Percentiles rank a stretch among this genome's conserved stretches.
phyloP scores from a whole-genome alignment of 371 early-diverging fungal genomes.

The Coemansia sp. region DNA sequence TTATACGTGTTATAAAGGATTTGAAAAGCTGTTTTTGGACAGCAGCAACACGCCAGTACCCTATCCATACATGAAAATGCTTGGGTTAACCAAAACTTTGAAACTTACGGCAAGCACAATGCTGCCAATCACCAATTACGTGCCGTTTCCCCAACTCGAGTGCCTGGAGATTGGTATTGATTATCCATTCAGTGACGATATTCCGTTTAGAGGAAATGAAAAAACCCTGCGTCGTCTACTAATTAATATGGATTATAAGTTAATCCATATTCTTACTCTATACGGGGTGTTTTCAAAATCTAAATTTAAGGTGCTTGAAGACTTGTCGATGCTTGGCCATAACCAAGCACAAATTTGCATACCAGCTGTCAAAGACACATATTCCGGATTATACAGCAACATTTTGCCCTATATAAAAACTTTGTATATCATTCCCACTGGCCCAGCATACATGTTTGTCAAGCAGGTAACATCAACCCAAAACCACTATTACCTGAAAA shows the following conservation, averaged over 20 bases:
- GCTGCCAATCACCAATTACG: background rate
- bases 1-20: background rate
- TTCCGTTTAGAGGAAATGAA: conserved; percentile 4
- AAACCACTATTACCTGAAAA: background rate
- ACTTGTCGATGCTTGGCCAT: background rate
- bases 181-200: conserved; percentile 2
- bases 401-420: background rate
- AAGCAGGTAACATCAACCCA: background rate
- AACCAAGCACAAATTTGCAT: background rate
- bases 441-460: background rate
- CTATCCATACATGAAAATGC: background rate
- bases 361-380: background rate
- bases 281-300: background rate
- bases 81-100: background rate
- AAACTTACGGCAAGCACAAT: background rate
- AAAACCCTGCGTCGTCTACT: background rate
- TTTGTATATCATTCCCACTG: background rate
- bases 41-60: background rate
- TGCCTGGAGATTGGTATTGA: background rate
- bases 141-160: conserved; percentile 2
- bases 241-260: background rate
- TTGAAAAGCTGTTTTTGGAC: background rate
- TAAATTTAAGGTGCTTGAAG: background rate
- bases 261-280: background rate
- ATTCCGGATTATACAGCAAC: background rate